Evolutionary conservation across 495 filamentous ascomycete genomes (phyloP), one percentile per base, ranked within the genome.

Genomic region (Penicillium alfredii): DNA sequence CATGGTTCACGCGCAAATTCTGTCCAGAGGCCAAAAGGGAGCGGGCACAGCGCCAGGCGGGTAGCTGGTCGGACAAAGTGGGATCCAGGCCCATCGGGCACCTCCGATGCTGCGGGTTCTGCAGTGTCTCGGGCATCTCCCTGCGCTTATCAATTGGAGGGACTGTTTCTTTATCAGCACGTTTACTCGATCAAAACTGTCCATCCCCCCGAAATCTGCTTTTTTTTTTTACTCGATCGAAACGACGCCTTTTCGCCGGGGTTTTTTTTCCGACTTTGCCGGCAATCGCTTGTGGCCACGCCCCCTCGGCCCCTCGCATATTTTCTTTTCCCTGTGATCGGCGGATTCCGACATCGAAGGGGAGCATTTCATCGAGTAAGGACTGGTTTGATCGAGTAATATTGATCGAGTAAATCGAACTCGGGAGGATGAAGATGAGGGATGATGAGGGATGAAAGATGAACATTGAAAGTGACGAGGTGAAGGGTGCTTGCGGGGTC

Each of bases 211-310:
- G n/a, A n/a, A n/a, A 14, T 13, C 15, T 29, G 14, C 15, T 18
- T 22, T 3, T 27, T 44, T 53, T 33, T 30, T 36, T 53, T 53
- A 48, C 44, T 53, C 44, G 49, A 53, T 53, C 27, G 17, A 45
- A 45, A 47, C 44, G 17, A 4, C 28, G 22, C 37, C 27, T 29
- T 30, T n/a, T 18, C n/a, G 8, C 26, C 25, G 15, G 15, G 31
- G 4, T 15, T 30, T 11, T 21, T 8, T 30, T 25, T 34, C 22
- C 15, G 11, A 7, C 12, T 20, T 16, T 33, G 39, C 31, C 32
- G 39, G 19, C 7, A 23, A 30, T 33, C 39, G 39, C 25, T n/a
- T n/a, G n/a, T n/a, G n/a, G n/a, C n/a, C n/a, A n/a, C n/a, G n/a
- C n/a, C n/a, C n/a, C n/a, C n/a, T n/a, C 6, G 8, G 8, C 22